A percentile compares a stretch with the other conserved stretches of the same genome.
Evolutionary conservation across 352 stramenopile genomes (phyloP).

Genomic region (Pseudoperonospora humuli): DNA sequence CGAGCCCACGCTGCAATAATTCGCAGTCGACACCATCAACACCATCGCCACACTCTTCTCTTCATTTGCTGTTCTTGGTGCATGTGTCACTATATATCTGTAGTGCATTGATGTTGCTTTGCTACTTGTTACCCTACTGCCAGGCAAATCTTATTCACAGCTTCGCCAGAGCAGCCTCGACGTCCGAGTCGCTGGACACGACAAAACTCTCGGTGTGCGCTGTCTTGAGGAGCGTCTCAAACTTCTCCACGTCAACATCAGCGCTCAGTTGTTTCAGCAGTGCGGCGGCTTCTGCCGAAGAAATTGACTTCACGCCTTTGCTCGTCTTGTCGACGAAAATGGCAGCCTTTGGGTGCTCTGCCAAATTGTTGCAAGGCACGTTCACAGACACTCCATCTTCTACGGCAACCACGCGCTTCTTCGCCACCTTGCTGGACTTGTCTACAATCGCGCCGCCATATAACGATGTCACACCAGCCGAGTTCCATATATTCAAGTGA

Average conservation of each 20-base stretch:
- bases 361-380: constrained; percentile 74
- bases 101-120: constrained; percentile 20
- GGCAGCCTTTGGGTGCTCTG: constrained; percentile 49
- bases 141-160: constrained; percentile 34
- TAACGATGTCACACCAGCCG: constrained; percentile 54
- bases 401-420: constrained; percentile 49
- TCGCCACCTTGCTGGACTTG: constrained; percentile 31
- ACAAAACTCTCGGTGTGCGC: constrained; percentile 60
- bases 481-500: constrained; percentile 67
- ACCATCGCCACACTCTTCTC: constrained; percentile 8
- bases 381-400: constrained; percentile 47
- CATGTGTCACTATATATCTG: constrained; percentile 26
- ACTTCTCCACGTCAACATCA: constrained; percentile 45
- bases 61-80: constrained; percentile 14
- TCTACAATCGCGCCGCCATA: constrained; percentile 66
- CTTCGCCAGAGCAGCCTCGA: constrained; percentile 49
- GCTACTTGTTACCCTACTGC: constrained; percentile 21
- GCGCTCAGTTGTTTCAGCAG: constrained; percentile 48
- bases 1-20: no score
- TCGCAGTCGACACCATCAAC: no score
- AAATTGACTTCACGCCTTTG: constrained; percentile 61
- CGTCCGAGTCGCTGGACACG: constrained; percentile 51
- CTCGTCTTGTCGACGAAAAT: constrained; percentile 56
- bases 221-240: constrained; percentile 54
- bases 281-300: constrained; percentile 32